Base-by-base conservation (phyloP, 345 rosid species). In the Angophora floribunda region DNA sequence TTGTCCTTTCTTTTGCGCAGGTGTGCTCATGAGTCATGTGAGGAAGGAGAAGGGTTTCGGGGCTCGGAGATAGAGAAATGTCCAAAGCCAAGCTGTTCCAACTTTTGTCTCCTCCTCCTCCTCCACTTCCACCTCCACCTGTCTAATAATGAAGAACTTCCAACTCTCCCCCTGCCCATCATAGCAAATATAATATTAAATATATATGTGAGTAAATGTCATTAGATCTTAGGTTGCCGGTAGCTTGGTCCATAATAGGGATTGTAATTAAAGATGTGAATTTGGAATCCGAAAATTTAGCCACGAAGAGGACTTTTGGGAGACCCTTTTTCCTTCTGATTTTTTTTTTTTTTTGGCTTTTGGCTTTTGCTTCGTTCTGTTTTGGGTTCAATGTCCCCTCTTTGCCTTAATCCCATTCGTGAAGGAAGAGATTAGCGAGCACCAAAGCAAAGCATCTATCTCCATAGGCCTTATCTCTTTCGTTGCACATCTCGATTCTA, bases 1-100 rank as follows among this genome's bases (percentile, higher is more conserved):
- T 3, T 50, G 0, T 49, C 7, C 2, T 49, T 7, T 21, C 41
- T 32, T 32, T 4, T 32, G 41, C 67, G 92, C 97, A 96, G 99
- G 94, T 21, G 89, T 26, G 89, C 59, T 89, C 91, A 89, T 90
- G 93, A 91, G 91, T 87, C 91, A 88, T 80, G 95, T 87, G 94
- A 96, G 91, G 94, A 92, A 92, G 90, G 93, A 89, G 88, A 89
- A 86, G 87, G 94, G 93, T 57, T 89, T 91, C 88, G 95, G 88
- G 91, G 93, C 90, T 24, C 85, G 85, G 90, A 93, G 96, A 90
- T 90, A 87, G 85, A 93, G 89, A 91, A 36, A 86, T 85, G 86
- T 61, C 87, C 87, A 70, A 28, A 85, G 50, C 53, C 87, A 28
- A 85, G 50, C 53, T 87, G 88, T 89, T 79, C 52, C 90, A 86